Evolutionary conservation across 2,329 filamentous ascomycete genomes (phyloP), one percentile per base, ranked within the genome.

Genomic region (Didymella segeticola): DNA sequence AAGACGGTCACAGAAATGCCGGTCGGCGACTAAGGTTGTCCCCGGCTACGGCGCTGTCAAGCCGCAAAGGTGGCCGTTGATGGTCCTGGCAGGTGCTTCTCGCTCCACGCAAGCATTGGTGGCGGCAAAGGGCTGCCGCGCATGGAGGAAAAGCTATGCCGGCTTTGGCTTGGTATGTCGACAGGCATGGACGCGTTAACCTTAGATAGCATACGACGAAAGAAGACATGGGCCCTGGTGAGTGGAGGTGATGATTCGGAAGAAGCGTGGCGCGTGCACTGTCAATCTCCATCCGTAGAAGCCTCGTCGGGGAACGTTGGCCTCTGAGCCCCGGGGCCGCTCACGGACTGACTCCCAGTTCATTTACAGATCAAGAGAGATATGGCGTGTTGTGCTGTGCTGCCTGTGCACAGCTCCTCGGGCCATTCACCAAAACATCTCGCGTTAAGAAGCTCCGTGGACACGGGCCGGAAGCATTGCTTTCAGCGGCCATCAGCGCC

Each of bases 21-120:
- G 47, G 46, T 43, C 41, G 56, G 53, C 49, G 33, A 57, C 41
- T 31, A 37, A 30, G 36, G 20, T 9, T 20, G 46, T 23, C 14
- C 23, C 53, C 46, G 45, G 45, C 39, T 43, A 61, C 47, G 53
- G 54, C 54, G 51, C 53, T 62, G 43, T 29, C 45, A 47, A 47
- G 62, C 52, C 57, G 60, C 49, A 55, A 34, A 43, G 34, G 52
- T 49, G 48, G 53, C 55, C 47, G 54, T 53, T 58, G 61, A 58
- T 58, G 57, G 45, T 49, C 31, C 45, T 54, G 41, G 46, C 50
- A 57, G 57, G 54, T 52, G 61, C 52, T 34, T 55, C 53, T 48
- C 45, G 48, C 51, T 58, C 54, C 58, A 62, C 62, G 50, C 57
- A 64, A 53, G 57, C 57, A 66, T 68, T 71, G 66, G 67, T 69